Base-by-base conservation (phyloP, 805 yeast species). In the Torulaspora indica region DNA sequence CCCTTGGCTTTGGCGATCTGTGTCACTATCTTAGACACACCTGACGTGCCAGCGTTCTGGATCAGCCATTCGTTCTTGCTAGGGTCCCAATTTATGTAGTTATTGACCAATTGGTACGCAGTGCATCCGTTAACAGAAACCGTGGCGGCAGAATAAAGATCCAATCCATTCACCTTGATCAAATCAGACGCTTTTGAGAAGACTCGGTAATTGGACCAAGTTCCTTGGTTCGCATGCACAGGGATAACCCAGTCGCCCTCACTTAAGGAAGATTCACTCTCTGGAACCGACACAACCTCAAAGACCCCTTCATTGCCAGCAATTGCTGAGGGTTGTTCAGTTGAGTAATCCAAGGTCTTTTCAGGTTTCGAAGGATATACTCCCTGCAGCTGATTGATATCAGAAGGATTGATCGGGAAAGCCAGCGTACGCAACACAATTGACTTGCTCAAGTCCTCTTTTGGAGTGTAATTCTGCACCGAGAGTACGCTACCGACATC, bases 41-140 rank as follows among this genome's bases (percentile, higher is more conserved):
- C 95, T 6, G 96, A 87, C 53, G 88, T 93, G 28, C 96, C 98
- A 25, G 96, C 98, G 58, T 91, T 93, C 68, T 93, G 98, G 49
- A 93, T 81, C 51, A 93, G 78, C 95, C 96, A 93, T 63, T 90
- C 90, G 32, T 70, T 71, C 4, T 48, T 53, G n/a, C 40, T 25
- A 7, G 28, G 7, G 5, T 53, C 49, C 62, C 71, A 61, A 13
- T 58, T 41, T 4, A 68, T 61, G 63, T 78, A 85, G 64, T 82
- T 76, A 13, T 83, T 79, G 49, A 91, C 81, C 85, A 93, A 77
- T 65, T 87, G 85, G 57, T 80, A 87, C 0, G 98, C 98, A 8
- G 96, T 87, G 39, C 85, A 76, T 3, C 98, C 97, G 63, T 93
- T 93, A 39, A 93, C 98, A 5, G 88, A 72, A 23, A 91, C 78